Evolutionary conservation across 306 rosid species (phyloP).

Genomic region (Corylus heterophylla): DNA sequence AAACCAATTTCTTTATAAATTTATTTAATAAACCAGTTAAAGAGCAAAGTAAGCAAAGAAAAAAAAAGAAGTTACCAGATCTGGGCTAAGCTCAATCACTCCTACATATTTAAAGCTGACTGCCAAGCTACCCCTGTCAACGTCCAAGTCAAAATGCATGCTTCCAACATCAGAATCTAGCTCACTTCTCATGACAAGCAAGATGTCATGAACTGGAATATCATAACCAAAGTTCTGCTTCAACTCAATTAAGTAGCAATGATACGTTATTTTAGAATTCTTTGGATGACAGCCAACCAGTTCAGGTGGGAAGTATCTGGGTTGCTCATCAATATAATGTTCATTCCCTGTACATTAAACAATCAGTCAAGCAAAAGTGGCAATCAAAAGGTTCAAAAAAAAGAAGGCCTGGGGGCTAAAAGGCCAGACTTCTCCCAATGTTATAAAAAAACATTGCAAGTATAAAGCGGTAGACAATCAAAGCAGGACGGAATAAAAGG

Average conservation of each 20-base stretch:
- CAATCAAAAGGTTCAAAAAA: conserved; percentile 11
- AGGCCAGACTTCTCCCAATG: background rate
- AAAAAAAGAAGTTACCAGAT: conserved; percentile 47
- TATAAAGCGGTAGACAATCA: background rate
- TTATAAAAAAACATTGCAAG: background rate
- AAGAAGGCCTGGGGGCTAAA: background rate
- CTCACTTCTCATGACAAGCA: conserved; percentile 53
- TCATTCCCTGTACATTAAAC: conserved; percentile 42
- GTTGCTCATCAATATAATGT: conserved; percentile 57
- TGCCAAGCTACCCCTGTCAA: conserved; percentile 48
- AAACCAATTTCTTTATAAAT: background rate
- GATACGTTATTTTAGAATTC: conserved; percentile 36
- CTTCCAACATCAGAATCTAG: conserved; percentile 53
- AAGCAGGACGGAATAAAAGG: conserved; percentile 23
- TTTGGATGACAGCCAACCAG: conserved; percentile 39
- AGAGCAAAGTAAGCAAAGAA: background rate
- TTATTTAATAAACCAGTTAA: background rate
- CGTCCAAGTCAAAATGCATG: conserved; percentile 42
- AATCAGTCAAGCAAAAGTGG: conserved; percentile 12
- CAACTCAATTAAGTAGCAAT: conserved; percentile 73
- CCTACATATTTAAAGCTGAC: conserved; percentile 56
- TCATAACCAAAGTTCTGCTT: conserved; percentile 50
- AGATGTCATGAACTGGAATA: conserved; percentile 47
- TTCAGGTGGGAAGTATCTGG: conserved; percentile 60
- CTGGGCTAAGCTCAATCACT: conserved; percentile 36